These are phyloP conservation scores for Trichoderma gracile DNA, from an alignment of 2,329 filamentous ascomycete genomes.

Conservation along the genomic window DNA sequence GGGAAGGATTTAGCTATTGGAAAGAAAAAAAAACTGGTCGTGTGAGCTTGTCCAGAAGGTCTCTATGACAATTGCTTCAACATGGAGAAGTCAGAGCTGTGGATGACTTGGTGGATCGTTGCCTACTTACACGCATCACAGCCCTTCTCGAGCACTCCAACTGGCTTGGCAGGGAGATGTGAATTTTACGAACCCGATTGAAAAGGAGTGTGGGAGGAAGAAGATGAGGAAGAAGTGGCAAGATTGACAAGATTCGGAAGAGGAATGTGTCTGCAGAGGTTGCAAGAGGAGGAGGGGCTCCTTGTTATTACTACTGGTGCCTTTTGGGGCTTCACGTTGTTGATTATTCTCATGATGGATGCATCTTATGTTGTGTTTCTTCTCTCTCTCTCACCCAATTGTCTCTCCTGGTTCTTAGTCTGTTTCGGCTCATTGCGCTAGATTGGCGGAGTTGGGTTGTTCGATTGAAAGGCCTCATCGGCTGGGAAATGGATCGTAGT, in stretches of 20 bases:
- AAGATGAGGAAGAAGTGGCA: conserved; percentile 2
- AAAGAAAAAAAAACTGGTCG: conserved; percentile 1
- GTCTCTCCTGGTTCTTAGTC: conserved; percentile 28
- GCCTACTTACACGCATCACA: conserved; percentile 1
- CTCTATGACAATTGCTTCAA: conserved; percentile 30
- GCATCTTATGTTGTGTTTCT: conserved; percentile 23
- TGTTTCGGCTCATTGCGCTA: conserved; percentile 32
- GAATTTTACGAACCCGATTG: neutral
- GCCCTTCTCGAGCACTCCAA: conserved; percentile 11
- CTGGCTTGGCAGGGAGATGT: conserved; percentile 1
- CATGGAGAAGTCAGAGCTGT: neutral
- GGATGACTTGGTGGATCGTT: conserved; percentile 14
- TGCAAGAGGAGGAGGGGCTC: conserved; percentile 29
- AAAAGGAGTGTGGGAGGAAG: neutral
- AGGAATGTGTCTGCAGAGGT: conserved; percentile 2
- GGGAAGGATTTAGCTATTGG: conserved; percentile 14
- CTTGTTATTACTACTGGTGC: conserved; percentile 35
- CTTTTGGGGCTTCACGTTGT: conserved; percentile 10
- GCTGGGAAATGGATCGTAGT: conserved; percentile 30
- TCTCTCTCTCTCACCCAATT: neutral
- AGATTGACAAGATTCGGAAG: conserved; percentile 19
- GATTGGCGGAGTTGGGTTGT: conserved; percentile 35
- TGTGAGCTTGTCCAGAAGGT: conserved; percentile 27
- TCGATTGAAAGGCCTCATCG: conserved; percentile 28
- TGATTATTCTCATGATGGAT: conserved; percentile 24